Conservation (phyloP, 352 stramenopile genomes). For the Phytophthora pseudosyringae region DNA sequence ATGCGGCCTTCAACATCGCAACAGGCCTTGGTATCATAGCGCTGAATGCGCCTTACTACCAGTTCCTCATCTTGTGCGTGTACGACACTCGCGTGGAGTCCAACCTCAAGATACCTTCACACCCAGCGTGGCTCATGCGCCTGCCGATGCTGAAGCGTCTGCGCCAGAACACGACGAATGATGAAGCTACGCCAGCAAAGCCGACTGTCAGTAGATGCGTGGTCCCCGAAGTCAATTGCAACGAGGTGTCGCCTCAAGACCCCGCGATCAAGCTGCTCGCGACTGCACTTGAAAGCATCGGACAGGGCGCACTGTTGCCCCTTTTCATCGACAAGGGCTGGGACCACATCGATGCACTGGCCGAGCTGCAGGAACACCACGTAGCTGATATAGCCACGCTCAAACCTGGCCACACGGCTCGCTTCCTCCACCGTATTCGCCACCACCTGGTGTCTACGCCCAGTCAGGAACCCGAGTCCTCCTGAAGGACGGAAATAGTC, state of each 20-base stretch:
- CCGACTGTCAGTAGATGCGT: background rate
- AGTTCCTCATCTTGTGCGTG: background rate
- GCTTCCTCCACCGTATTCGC: no score
- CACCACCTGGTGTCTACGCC: no score
- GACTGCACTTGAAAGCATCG: slow-evolving; percentile 20
- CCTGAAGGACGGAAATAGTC: slow-evolving; percentile 1
- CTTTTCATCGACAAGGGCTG: slow-evolving; percentile 26
- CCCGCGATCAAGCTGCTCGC: background rate
- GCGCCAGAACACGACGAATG: background rate
- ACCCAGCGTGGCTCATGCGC: slow-evolving; percentile 18
- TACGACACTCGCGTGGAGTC: background rate
- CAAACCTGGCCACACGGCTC: no score
- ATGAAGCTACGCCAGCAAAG: background rate
- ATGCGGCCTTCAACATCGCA: background rate
- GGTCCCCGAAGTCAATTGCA: background rate
- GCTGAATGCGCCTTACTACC: background rate
- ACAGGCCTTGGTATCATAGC: background rate
- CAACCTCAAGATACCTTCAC: background rate
- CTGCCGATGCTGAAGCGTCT: slow-evolving; percentile 4
- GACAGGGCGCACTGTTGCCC: slow-evolving; percentile 15
- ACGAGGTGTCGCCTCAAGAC: background rate
- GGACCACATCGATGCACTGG: slow-evolving; percentile 33
- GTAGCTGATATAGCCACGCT: no score
- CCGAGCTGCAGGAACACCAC: background rate
- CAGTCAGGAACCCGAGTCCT: no score